Base-by-base conservation (phyloP, 768 basidiomycete species). In the Obba rivulosa region DNA sequence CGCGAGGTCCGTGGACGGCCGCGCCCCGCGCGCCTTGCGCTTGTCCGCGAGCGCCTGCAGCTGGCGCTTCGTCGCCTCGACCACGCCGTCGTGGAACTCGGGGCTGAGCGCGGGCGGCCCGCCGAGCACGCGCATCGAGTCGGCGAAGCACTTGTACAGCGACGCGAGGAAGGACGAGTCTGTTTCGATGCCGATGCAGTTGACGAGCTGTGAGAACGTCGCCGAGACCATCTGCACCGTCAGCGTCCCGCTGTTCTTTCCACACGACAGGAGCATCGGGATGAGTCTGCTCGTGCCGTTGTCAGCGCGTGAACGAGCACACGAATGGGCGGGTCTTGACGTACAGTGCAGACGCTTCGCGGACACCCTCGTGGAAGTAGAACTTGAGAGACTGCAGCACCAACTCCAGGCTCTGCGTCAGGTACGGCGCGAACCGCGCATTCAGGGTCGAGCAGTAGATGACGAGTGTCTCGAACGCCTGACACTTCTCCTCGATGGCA, bases 391-490 rank as follows among this genome's bases (percentile, higher is more conserved):
- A 79, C 0, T 85, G 87, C 1, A 92, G 66, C 2, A 85, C 77
- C 3, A 91, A 76, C 57, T 87, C 84, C 3, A 92, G 70, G 9
- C 75, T 77, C 57, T 85, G 86, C 21, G 79, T 62, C 2, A 92
- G 68, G 57, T 87, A 92, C 0, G 87, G 87, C 1, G 79, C 81
- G 56, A 89, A 90, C 2, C 74, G 70, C 0, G 75, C 67, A 0
- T 78, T 78, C 0, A 92, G 73, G 4, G 83, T 81, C 36, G 81
- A 83, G 53, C 80, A 83, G 59, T 90, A 86, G 18, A 90, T 85
- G 13, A 90, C 80, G 7, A 92, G 73, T n/a, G 87, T 90, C 59
- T 90, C 87, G 55, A 91, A 89, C 2, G 90, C 89, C 59, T 88
- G 85, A 49, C 87, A 88, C 59, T 92, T 92, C 56, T 92, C 88